These are phyloP conservation scores for Albugo candida DNA, from an alignment of 352 stramenopile species.

Conservation along the genomic window DNA sequence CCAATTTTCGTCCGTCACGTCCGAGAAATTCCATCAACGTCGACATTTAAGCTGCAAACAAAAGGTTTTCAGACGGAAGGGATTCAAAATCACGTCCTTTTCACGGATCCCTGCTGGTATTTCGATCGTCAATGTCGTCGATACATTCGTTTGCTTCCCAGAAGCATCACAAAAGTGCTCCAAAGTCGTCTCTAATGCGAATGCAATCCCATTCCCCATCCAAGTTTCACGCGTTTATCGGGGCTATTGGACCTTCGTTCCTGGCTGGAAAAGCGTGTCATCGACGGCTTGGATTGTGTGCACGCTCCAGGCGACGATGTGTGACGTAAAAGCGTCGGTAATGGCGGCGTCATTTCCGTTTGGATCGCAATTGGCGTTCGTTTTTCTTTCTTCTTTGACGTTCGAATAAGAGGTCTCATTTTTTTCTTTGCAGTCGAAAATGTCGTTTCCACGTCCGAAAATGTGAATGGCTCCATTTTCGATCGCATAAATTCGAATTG, in stretches of 20 bases:
- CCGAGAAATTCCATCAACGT: no score
- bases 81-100: no score
- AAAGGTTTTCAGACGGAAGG: no score
- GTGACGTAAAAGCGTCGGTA: not conserved
- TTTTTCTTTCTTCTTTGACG: slow-evolving; percentile 23
- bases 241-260: not conserved
- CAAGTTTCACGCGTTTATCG: slow-evolving; percentile 38
- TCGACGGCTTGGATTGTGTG: not conserved
- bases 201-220: slow-evolving; percentile 46
- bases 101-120: no score
- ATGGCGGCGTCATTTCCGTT: not conserved
- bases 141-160: no score
- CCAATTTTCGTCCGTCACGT: no score
- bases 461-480: slow-evolving; percentile 22
- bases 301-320: not conserved
- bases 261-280: not conserved
- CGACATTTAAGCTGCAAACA: no score
- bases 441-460: slow-evolving; percentile 20
- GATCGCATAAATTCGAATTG: slow-evolving; percentile 39
- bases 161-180: no score
- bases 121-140: no score
- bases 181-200: no score
- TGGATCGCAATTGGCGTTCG: slow-evolving; percentile 3
- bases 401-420: slow-evolving; percentile 26
- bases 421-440: slow-evolving; percentile 40